Evolutionary conservation across 106 monocot genomes (phyloP).

Genomic region (Chionographis japonica): DNA sequence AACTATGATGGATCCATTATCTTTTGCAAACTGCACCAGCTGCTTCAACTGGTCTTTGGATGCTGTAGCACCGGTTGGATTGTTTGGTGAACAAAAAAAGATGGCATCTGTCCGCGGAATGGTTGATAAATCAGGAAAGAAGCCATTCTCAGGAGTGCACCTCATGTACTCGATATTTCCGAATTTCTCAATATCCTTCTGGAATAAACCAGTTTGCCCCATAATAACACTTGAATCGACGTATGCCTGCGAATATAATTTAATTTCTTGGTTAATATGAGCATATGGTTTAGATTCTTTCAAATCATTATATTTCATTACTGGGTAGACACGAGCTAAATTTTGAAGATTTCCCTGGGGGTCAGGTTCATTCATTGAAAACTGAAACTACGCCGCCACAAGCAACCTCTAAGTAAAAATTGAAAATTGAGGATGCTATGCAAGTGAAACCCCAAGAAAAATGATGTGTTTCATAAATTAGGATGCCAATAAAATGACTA

Average conservation of each 20-base stretch:
- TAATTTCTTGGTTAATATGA: not conserved
- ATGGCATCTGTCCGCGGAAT: slow-evolving; percentile 66
- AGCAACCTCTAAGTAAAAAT: too few species aligned
- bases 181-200: slow-evolving; percentile 69
- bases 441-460: too few species aligned
- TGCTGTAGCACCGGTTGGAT: slow-evolving; percentile 83
- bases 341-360: too few species aligned
- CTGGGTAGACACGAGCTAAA: too few species aligned
- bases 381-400: too few species aligned
- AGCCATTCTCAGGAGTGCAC: slow-evolving; percentile 83
- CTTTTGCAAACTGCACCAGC: slow-evolving; percentile 80
- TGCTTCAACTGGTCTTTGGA: slow-evolving; percentile 72
- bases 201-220: slow-evolving; percentile 75
- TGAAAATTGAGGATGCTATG: too few species aligned
- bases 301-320: too few species aligned
- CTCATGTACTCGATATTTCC: slow-evolving; percentile 93
- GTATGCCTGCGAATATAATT: slow-evolving; percentile 56
- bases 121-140: slow-evolving; percentile 79
- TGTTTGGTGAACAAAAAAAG: slow-evolving; percentile 97
- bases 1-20: slow-evolving; percentile 85
- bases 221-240: slow-evolving; percentile 97
- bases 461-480: too few species aligned
- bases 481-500: not conserved
- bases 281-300: too few species aligned
- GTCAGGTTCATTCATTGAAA: too few species aligned